Evolutionary conservation across 2,329 filamentous ascomycete genomes (phyloP), one percentile per base, ranked within the genome.

Genomic region (Sclerotiophoma versabilis): DNA sequence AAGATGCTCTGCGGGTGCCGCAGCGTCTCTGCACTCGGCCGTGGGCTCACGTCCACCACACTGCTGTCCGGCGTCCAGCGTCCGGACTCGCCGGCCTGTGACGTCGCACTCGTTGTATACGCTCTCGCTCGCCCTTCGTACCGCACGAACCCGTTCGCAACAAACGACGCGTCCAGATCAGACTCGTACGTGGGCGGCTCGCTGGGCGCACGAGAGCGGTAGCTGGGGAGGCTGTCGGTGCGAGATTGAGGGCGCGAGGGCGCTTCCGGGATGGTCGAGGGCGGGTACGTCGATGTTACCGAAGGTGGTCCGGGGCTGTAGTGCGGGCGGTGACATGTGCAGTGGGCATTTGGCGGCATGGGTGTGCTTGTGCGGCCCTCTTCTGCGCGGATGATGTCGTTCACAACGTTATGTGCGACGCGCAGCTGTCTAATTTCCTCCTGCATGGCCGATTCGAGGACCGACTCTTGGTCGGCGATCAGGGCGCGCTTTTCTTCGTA

Each of bases 401-500:
- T 77, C 1, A 85, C 83, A 22, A 83, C 79, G 44, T 81, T 78
- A 42, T 84, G 80, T 0, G 82, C 82, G 15, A 78, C 74, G 26
- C 81, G 74, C 17, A 86, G 71, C 41, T 80, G 79, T 12, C 79
- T 69, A 30, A 86, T 83, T 54, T 76, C 74, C 41, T 72, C 70
- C 54, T 75, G 74, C 73, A 76, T 75, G 1, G 69, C 73, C 4
- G 77, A 75, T 42, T 81, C 79, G 4, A 79, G 70, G n/a, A 79
- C 65, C 22, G 64, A 68, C 44, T 83, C 79, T 45, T 81, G 77
- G 49, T 77, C 73, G 4, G 78, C 65, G 36, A 82, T 79, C 36
- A 81, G 70, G 3, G 76, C 73, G 25, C 77, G 75, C 66, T 83
- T 83, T 64, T 84, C 82, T 52, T 83, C 81, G 60, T 82, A 80